Percentiles rank a stretch among this genome's conserved stretches.
These are phyloP conservation scores for Xylaria sp. DNA, from an alignment of 2,329 filamentous ascomycete genomes.

Conservation along the genomic window DNA sequence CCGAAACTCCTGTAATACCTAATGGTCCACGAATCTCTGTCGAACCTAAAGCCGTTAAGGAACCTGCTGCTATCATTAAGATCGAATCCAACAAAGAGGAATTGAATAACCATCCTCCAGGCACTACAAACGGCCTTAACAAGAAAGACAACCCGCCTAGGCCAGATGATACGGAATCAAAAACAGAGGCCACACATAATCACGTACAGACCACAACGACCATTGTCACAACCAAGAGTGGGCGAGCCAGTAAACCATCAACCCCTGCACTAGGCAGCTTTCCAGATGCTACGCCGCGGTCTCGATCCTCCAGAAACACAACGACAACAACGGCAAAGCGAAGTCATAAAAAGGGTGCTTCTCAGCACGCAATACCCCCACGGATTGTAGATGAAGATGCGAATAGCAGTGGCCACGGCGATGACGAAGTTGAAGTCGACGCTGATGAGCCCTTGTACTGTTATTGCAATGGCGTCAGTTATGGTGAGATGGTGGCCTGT, in stretches of 20 bases:
- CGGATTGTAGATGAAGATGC: constrained; percentile 58
- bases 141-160: constrained; percentile 59
- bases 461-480: constrained; percentile 83
- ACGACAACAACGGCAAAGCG: constrained; percentile 57
- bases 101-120: constrained; percentile 44
- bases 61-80: constrained; percentile 55
- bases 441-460: constrained; percentile 80
- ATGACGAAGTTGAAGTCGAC: constrained; percentile 70
- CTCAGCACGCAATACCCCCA: constrained; percentile 48
- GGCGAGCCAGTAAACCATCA: constrained; percentile 73
- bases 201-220: constrained; percentile 51
- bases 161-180: constrained; percentile 60
- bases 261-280: constrained; percentile 71
- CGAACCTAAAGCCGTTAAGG: constrained; percentile 66
- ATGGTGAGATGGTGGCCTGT: constrained; percentile 87
- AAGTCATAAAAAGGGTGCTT: constrained; percentile 69
- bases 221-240: constrained; percentile 70
- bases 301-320: constrained; percentile 63
- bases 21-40: constrained; percentile 49
- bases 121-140: constrained; percentile 46
- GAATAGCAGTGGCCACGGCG: constrained; percentile 57
- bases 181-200: constrained; percentile 55
- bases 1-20: constrained; percentile 50
- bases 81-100: constrained; percentile 52
- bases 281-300: constrained; percentile 63